phyloP scores from a whole-genome alignment of 805 yeast species.

The Candida fluviatilis region DNA sequence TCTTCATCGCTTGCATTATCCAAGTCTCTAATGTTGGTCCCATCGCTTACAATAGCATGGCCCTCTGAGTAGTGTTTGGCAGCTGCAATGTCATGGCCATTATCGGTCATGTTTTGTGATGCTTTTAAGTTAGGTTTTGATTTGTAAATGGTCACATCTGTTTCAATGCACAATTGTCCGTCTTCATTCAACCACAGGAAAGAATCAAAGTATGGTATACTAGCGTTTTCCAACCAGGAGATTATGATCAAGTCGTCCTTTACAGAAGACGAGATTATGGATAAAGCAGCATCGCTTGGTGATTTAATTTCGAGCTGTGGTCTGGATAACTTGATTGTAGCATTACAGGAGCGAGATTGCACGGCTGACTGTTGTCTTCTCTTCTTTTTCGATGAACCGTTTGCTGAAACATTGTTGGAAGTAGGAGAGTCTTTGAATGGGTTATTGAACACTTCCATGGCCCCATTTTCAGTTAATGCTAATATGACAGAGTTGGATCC shows the following conservation, averaged over 20 bases:
- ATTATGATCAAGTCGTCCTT: slow-evolving; percentile 35
- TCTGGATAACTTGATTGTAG: slow-evolving; percentile 43
- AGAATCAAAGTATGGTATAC: slow-evolving; percentile 53
- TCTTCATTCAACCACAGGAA: slow-evolving; percentile 43
- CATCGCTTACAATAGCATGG: slow-evolving; percentile 57
- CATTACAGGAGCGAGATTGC: slow-evolving; percentile 49
- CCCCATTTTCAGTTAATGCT: slow-evolving; percentile 72
- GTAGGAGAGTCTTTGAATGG: slow-evolving; percentile 38
- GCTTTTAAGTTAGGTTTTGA: slow-evolving; percentile 38
- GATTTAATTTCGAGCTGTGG: slow-evolving; percentile 37
- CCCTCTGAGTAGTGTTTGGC: slow-evolving; percentile 57
- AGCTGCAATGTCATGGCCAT: slow-evolving; percentile 51
- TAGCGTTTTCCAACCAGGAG: slow-evolving; percentile 62
- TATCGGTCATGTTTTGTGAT: slow-evolving; percentile 39
- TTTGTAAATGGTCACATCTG: slow-evolving; percentile 26
- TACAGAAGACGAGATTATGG: slow-evolving; percentile 26
- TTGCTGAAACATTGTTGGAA: neutral
- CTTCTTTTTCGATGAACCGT: slow-evolving; percentile 27
- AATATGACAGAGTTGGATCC: slow-evolving; percentile 36
- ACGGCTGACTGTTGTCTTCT: slow-evolving; percentile 41
- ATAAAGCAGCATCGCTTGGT: slow-evolving; percentile 24
- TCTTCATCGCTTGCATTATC: slow-evolving; percentile 45
- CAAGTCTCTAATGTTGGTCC: slow-evolving; percentile 57
- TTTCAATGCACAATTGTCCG: slow-evolving; percentile 19
- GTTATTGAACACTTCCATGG: slow-evolving; percentile 64